Evolutionary conservation across 805 yeast species (phyloP).

Genomic region (Kluyveromyces wickerhamii): DNA sequence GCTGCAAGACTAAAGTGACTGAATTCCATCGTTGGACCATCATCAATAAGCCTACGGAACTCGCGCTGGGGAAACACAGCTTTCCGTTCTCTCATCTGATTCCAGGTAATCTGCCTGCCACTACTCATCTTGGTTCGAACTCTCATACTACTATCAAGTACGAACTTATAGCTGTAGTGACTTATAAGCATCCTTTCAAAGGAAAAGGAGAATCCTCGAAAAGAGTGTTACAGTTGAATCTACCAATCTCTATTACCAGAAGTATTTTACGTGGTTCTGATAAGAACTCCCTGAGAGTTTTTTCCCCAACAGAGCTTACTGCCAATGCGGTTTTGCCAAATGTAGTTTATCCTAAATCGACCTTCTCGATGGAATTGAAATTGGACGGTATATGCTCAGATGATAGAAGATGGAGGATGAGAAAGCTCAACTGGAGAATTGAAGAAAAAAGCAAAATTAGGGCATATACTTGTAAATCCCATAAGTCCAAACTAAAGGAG

Average conservation of each 20-base stretch:
- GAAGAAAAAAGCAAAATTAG: slow-evolving; percentile 72
- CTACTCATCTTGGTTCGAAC: slow-evolving; percentile 49
- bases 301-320: slow-evolving; percentile 90
- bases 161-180: slow-evolving; percentile 58
- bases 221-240: slow-evolving; percentile 33
- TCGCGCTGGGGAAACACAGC: slow-evolving; percentile 64
- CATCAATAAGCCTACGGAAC: slow-evolving; percentile 46
- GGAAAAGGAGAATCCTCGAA: slow-evolving; percentile 15
- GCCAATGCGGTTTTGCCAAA: slow-evolving; percentile 85
- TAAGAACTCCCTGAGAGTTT: slow-evolving; percentile 77
- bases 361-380: slow-evolving; percentile 74
- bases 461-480: slow-evolving; percentile 50
- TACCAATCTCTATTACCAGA: slow-evolving; percentile 69
- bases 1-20: slow-evolving; percentile 47
- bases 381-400: slow-evolving; percentile 60
- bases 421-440: slow-evolving; percentile 80
- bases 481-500: slow-evolving; percentile 39
- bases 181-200: slow-evolving; percentile 32
- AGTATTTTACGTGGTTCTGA: slow-evolving; percentile 78
- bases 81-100: slow-evolving; percentile 87
- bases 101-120: slow-evolving; percentile 84
- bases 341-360: slow-evolving; percentile 80
- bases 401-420: slow-evolving; percentile 80
- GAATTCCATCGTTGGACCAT: slow-evolving; percentile 88
- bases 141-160: slow-evolving; percentile 53